These are phyloP conservation scores for Lactuca saligna DNA, from an alignment of 129 eudicot species.

Conservation along the genomic window DNA sequence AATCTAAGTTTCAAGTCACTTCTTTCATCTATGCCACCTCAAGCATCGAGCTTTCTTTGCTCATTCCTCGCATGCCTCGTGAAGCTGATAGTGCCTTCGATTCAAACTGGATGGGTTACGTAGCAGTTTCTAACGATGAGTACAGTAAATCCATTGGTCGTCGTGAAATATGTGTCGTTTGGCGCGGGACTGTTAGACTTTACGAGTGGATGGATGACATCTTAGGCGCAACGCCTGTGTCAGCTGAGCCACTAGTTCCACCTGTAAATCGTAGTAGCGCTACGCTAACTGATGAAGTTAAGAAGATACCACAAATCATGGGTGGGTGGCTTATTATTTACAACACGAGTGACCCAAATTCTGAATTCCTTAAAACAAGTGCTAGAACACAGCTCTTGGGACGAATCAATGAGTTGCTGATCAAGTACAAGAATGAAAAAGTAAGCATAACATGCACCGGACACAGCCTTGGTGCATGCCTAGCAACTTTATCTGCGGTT, in stretches of 20 bases:
- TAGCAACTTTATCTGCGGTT: constrained; percentile 28
- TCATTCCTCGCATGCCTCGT: constrained; percentile 18
- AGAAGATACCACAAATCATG: constrained; percentile 21
- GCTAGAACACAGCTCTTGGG: constrained; percentile 28
- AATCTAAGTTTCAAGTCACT: constrained; percentile 36
- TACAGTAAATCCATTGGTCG: constrained; percentile 39
- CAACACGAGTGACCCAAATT: constrained; percentile 23
- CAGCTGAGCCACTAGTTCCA: constrained; percentile 25
- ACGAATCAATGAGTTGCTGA: constrained; percentile 8
- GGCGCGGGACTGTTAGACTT: constrained; percentile 45
- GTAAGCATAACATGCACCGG: constrained; percentile 35
- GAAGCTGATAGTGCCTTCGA: constrained; percentile 24
- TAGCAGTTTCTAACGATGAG: constrained; percentile 54
- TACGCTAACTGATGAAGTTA: neutral
- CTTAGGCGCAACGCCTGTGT: constrained; percentile 17
- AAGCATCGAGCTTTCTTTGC: constrained; percentile 1
- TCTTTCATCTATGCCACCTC: constrained; percentile 36
- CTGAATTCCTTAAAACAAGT: constrained; percentile 21
- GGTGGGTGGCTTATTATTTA: constrained; percentile 34
- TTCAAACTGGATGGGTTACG: constrained; percentile 62
- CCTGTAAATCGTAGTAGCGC: no score
- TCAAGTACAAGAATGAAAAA: constrained; percentile 17
- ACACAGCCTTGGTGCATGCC: constrained; percentile 38
- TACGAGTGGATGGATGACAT: constrained; percentile 47
- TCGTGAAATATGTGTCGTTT: constrained; percentile 54